A percentile compares a stretch with the other conserved stretches of the same genome.
Evolutionary conservation across 805 yeast genomes (phyloP).

Genomic region (Metschnikowia drakensbergensis): DNA sequence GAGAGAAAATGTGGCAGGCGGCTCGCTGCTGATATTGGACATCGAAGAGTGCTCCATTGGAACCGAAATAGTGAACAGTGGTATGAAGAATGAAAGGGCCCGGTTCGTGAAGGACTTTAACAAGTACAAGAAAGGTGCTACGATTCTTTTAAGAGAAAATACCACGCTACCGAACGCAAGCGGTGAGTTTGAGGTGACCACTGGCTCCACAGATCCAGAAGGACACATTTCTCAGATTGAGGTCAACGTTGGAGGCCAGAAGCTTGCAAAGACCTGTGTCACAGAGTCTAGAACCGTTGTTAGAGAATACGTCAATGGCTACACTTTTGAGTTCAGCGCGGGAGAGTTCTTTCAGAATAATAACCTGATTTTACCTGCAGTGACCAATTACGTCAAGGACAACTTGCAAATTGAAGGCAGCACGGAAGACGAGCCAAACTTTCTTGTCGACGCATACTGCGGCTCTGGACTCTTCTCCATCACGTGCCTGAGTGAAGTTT

Average conservation of each 20-base stretch:
- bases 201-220: constrained; percentile 43
- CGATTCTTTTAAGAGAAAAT: constrained; percentile 78
- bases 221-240: constrained; percentile 29
- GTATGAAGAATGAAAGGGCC: constrained; percentile 65
- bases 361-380: constrained; percentile 81
- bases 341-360: constrained; percentile 95
- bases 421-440: constrained; percentile 39
- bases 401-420: constrained; percentile 49
- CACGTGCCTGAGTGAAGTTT: constrained; percentile 78
- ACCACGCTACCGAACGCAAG: constrained; percentile 42
- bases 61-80: constrained; percentile 70
- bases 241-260: constrained; percentile 23
- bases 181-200: constrained; percentile 19
- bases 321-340: constrained; percentile 81
- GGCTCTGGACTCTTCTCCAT: constrained; percentile 93
- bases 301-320: constrained; percentile 70
- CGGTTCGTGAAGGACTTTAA: constrained; percentile 47
- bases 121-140: constrained; percentile 72
- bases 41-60: constrained; percentile 94
- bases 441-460: constrained; percentile 90
- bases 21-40: constrained; percentile 67
- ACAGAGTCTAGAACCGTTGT: constrained; percentile 78
- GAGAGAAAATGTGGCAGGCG: constrained; percentile 54
- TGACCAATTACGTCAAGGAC: constrained; percentile 74
- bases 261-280: constrained; percentile 63